phyloP scores from a whole-genome alignment of 768 basidiomycete genomes.

The Auricularia heimuer region DNA sequence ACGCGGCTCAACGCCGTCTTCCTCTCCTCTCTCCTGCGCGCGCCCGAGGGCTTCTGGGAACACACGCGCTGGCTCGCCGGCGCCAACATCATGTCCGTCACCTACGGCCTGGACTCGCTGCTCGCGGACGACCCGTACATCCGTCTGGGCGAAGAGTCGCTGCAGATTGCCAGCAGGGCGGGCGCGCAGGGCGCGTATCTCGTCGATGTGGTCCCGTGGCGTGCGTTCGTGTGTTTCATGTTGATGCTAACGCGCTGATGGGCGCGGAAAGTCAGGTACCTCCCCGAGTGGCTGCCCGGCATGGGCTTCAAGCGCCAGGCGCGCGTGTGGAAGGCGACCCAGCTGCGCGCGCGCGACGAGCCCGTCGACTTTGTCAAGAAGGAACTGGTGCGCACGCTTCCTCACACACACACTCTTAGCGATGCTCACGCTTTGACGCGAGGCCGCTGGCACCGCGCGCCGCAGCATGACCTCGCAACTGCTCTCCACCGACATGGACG shows the following conservation, averaged over 20 bases:
- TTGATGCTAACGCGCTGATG: too few relatives aligned
- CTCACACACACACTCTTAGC: too few relatives aligned
- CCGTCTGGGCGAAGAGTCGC: slow-evolving; percentile 17
- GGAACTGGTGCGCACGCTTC: background rate
- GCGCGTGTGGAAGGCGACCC: slow-evolving; percentile 12
- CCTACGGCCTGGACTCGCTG: slow-evolving; percentile 27
- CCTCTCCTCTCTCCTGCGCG: too few relatives aligned
- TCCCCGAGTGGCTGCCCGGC: slow-evolving; percentile 30
- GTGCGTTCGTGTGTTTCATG: too few relatives aligned
- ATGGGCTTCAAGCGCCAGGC: slow-evolving; percentile 25
- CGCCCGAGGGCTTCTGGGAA: too few relatives aligned
- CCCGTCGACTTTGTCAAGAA: slow-evolving; percentile 47
- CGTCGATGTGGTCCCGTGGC: too few relatives aligned
- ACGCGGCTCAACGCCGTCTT: too few relatives aligned
- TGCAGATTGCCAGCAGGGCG: slow-evolving; percentile 2
- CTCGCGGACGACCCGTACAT: slow-evolving; percentile 24
- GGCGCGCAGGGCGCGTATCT: too few relatives aligned
- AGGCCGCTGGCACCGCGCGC: background rate
- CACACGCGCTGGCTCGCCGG: slow-evolving; percentile 18
- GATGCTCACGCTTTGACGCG: too few relatives aligned
- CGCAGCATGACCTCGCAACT: too few relatives aligned
- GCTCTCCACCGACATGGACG: background rate
- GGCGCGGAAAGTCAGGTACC: slow-evolving; percentile 18
- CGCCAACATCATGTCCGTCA: slow-evolving; percentile 24
- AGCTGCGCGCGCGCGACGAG: slow-evolving; percentile 14